Conservation (phyloP, 2,329 filamentous ascomycete species). For the Sclerotinia spermophila region DNA sequence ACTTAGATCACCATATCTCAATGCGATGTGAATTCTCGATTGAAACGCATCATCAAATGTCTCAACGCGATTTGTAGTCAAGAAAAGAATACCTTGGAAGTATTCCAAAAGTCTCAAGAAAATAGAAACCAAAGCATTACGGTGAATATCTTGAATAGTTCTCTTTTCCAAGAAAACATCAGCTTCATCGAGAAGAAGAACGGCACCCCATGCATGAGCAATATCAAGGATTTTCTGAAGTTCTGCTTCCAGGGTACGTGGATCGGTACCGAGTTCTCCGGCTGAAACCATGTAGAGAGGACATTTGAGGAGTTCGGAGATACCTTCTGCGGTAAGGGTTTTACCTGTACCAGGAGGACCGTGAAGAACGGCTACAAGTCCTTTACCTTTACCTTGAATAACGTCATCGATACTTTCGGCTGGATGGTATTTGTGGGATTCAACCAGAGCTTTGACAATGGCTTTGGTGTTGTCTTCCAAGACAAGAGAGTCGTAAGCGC, state of each 20-base stretch:
- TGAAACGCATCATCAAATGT: slow-evolving; percentile 92
- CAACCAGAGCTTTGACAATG: slow-evolving; percentile 76
- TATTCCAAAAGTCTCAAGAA: slow-evolving; percentile 86
- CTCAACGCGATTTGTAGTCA: slow-evolving; percentile 84
- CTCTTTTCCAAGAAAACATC: slow-evolving; percentile 82
- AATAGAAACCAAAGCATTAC: slow-evolving; percentile 81
- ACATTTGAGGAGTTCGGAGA: slow-evolving; percentile 76
- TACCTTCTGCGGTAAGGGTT: slow-evolving; percentile 81
- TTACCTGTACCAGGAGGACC: slow-evolving; percentile 86
- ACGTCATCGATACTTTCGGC: slow-evolving; percentile 80
- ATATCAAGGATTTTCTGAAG: slow-evolving; percentile 83
- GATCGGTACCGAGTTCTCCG: slow-evolving; percentile 77
- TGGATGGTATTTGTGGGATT: slow-evolving; percentile 78
- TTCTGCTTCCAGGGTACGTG: slow-evolving; percentile 67
- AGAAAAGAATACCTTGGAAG: slow-evolving; percentile 85
- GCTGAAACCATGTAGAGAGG: slow-evolving; percentile 81
- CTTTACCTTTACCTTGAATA: slow-evolving; percentile 80
- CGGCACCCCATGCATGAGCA: slow-evolving; percentile 80
- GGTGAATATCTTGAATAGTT: slow-evolving; percentile 76
- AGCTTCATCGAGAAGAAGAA: slow-evolving; percentile 80
- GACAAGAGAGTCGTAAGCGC: slow-evolving; percentile 78
- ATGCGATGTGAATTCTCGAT: slow-evolving; percentile 74
- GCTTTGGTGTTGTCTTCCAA: slow-evolving; percentile 59
- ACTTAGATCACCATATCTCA: slow-evolving; percentile 74
- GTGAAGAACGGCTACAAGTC: slow-evolving; percentile 76